These are phyloP conservation scores for Fusarium staphyleae DNA, from an alignment of 2,329 filamentous ascomycete genomes.

Conservation along the genomic window DNA sequence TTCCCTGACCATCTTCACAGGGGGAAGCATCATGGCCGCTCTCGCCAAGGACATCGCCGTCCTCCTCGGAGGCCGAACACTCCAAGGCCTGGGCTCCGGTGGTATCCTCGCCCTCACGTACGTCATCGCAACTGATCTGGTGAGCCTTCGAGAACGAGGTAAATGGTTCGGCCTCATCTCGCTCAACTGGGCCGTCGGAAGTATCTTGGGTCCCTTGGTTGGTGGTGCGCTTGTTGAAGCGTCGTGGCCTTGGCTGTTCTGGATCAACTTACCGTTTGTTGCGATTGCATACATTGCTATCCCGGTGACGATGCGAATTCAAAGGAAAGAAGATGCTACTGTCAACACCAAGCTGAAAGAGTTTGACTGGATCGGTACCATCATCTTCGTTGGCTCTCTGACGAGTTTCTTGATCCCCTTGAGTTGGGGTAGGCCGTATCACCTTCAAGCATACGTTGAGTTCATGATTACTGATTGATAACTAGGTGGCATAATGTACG, in stretches of 20 bases:
- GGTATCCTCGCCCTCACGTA: constrained; percentile 57
- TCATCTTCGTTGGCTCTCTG: constrained; percentile 65
- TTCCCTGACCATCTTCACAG: constrained; percentile 29
- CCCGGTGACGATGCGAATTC: constrained; percentile 30
- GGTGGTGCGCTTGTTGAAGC: constrained; percentile 62
- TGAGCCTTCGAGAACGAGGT: constrained; percentile 52
- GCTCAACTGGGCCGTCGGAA: constrained; percentile 62
- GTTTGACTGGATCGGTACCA: constrained; percentile 69
- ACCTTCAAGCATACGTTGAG: too few species aligned
- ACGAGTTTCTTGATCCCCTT: constrained; percentile 50
- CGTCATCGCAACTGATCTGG: constrained; percentile 55
- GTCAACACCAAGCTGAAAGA: constrained; percentile 27
- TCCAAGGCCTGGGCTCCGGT: constrained; percentile 61
- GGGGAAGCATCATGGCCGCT: constrained; percentile 33
- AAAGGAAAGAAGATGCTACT: constrained; percentile 19
- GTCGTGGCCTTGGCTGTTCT: constrained; percentile 70
- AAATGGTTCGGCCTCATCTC: constrained; percentile 50
- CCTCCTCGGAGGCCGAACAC: constrained; percentile 56
- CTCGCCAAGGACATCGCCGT: constrained; percentile 29
- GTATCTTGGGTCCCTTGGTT: constrained; percentile 51
- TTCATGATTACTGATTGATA: constrained; percentile 4
- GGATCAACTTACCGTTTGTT: constrained; percentile 66
- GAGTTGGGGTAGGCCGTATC: constrained; percentile 30
- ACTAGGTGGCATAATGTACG: constrained; percentile 67
- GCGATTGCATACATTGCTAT: constrained; percentile 30